Base-by-base conservation (phyloP, 768 basidiomycete species). In the Lactarius evosmus region DNA sequence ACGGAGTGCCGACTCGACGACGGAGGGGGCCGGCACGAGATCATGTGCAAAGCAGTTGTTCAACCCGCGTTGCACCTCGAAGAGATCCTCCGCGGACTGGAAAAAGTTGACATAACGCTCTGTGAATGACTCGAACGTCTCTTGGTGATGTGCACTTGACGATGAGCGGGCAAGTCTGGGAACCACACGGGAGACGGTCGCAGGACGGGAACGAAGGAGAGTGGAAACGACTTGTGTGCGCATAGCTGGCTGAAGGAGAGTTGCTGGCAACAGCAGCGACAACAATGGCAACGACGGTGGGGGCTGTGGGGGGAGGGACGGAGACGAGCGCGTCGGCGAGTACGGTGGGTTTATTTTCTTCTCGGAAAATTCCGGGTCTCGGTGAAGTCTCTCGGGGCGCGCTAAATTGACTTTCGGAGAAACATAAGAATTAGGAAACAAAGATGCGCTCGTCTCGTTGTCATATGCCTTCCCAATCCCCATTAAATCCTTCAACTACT, bases 21-120 rank as follows among this genome's bases (percentile, higher is more conserved):
- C 92, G 60, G 80, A 74, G 30, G 92, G 84, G 1, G 91, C 84
- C 5, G 94, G 94, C 16, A 97, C 95, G 67, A 97, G 85, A 76
- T 99, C 97, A 76, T 98, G 96, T 2, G 97, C 93, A 75, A 99
- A 99, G 80, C 95, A 98, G 83, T 99, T 99, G 83, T 99, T 98
- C 72, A 99, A 81, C 41, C 97, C 97, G 56, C 97, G 92, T 78
- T 99, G 96, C 68, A 99, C 90, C 81, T 99, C 97, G 74, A 99
- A 99, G 62, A 98, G 84, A 79, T 99, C 97, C 73, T 94, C 87
- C 55, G 93, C 94, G 61, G 85, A 82, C 73, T 91, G 78, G 84
- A 99, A 99, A 78, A 99, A 99, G 68, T 81, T 81, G 73, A 94
- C 88, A 78, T 98, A 98, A 74, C 96, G 93, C 66, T 87, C 84